Evolutionary conservation across 2,329 filamentous ascomycete genomes (phyloP).

Genomic region (Nemania sp.): DNA sequence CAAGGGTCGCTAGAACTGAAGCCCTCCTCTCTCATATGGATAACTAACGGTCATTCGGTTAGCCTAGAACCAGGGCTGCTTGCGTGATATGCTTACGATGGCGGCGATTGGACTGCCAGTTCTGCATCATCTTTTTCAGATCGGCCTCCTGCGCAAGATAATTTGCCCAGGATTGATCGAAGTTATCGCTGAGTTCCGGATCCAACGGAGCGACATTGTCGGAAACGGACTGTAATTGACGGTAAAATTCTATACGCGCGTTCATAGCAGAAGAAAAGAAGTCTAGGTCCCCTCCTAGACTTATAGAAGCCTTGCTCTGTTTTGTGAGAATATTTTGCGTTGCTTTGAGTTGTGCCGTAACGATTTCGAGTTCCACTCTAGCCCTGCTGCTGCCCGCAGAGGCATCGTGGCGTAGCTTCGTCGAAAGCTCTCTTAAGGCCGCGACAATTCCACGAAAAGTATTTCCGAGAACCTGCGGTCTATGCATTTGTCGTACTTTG

Average conservation of each 20-base stretch:
- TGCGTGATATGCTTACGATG: slow-evolving; percentile 59
- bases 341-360: slow-evolving; percentile 64
- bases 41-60: slow-evolving; percentile 45
- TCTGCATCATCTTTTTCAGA: slow-evolving; percentile 62
- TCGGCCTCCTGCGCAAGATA: slow-evolving; percentile 52
- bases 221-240: slow-evolving; percentile 87
- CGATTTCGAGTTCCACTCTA: slow-evolving; percentile 66
- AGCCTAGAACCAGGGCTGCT: slow-evolving; percentile 3
- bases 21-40: slow-evolving; percentile 61
- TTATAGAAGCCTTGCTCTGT: slow-evolving; percentile 54
- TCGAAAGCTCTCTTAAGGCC: slow-evolving; percentile 68
- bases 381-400: slow-evolving; percentile 59
- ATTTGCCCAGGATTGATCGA: slow-evolving; percentile 44
- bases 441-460: slow-evolving; percentile 74
- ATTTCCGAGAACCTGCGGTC: slow-evolving; percentile 54
- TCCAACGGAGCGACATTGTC: slow-evolving; percentile 76
- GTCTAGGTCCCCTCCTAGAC: slow-evolving; percentile 72
- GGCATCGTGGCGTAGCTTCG: slow-evolving; percentile 62
- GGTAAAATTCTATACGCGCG: slow-evolving; percentile 83
- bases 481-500: slow-evolving; percentile 50
- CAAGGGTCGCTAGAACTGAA: slow-evolving; percentile 72
- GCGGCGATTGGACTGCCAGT: slow-evolving; percentile 72
- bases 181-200: slow-evolving; percentile 61
- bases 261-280: slow-evolving; percentile 82
- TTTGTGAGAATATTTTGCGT: slow-evolving; percentile 59